Percentiles rank a stretch among this genome's conserved stretches.
Conservation (phyloP, 1,284 basidiomycete genomes). For the Mycena sp. region DNA sequence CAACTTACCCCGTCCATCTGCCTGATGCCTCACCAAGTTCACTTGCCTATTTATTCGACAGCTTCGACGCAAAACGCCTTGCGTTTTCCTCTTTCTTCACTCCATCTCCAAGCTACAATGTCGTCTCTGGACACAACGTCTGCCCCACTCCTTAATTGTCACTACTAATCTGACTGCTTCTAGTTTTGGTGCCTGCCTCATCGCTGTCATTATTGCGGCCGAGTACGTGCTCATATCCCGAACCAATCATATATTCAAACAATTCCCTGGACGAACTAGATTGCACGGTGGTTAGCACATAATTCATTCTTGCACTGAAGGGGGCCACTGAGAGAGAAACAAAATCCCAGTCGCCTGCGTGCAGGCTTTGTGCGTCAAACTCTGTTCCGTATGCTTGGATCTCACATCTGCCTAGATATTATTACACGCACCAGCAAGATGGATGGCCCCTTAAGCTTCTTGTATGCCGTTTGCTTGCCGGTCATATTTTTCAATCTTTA, state of each 20-base stretch:
- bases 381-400: background rate
- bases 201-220: conserved; percentile 58
- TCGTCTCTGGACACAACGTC: background rate
- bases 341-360: conserved; percentile 55
- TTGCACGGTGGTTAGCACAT: conserved; percentile 57
- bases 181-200: conserved; percentile 32
- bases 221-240: conserved; percentile 43
- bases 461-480: conserved; percentile 42
- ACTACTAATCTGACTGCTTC: background rate
- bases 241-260: background rate
- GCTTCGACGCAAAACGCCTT: no score
- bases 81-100: no score
- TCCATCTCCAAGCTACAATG: background rate
- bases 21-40: no score
- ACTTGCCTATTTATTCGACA: no score
- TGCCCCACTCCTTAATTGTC: background rate
- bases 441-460: conserved; percentile 52
- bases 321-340: background rate
- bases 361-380: conserved; percentile 50
- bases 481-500: background rate
- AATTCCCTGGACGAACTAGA: conserved; percentile 38
- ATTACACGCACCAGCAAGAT: conserved; percentile 59
- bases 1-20: no score
- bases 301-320: background rate
- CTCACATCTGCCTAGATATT: conserved; percentile 32